Conservation (phyloP, 2,329 filamentous ascomycete genomes). For the Amylocarpus encephaloides region DNA sequence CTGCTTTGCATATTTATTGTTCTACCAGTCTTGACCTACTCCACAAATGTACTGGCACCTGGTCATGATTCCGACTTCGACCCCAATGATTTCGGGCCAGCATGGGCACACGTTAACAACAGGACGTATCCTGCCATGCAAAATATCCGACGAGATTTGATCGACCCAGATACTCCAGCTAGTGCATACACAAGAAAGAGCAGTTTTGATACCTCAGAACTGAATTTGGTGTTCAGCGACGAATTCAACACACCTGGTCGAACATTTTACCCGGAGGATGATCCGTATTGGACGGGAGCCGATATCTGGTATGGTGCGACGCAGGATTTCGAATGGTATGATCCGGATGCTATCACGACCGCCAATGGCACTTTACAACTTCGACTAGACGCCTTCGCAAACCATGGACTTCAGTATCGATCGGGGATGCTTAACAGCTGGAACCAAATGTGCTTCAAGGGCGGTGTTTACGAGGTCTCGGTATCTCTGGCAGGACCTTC, state of each 20-base stretch:
- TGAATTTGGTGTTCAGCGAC: conserved; percentile 48
- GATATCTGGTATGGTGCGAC: conserved; percentile 51
- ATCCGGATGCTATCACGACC: conserved; percentile 43
- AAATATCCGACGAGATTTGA: conserved; percentile 42
- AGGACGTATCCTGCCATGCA: conserved; percentile 40
- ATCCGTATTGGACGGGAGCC: conserved; percentile 47
- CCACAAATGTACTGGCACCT: conserved; percentile 20
- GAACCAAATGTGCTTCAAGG: conserved; percentile 50
- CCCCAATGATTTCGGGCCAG: conserved; percentile 14
- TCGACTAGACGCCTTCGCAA: conserved; percentile 39
- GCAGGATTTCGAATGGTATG: conserved; percentile 36
- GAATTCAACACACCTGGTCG: conserved; percentile 48
- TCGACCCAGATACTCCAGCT: conserved; percentile 46
- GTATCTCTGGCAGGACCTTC: conserved; percentile 45
- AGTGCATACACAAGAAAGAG: conserved; percentile 39
- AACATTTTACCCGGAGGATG: conserved; percentile 51
- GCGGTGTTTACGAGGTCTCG: conserved; percentile 46
- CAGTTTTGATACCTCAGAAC: conserved; percentile 37
- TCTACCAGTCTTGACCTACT: conserved; percentile 43
- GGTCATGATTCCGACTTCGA: background rate
- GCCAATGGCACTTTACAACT: conserved; percentile 40
- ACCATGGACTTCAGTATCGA: conserved; percentile 40
- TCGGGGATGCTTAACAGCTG: conserved; percentile 48
- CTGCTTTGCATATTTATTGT: conserved; percentile 44
- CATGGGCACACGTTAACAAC: conserved; percentile 43